Conservation (phyloP, 169 alveolate genomes). For the Cryptosporidium baileyi region DNA sequence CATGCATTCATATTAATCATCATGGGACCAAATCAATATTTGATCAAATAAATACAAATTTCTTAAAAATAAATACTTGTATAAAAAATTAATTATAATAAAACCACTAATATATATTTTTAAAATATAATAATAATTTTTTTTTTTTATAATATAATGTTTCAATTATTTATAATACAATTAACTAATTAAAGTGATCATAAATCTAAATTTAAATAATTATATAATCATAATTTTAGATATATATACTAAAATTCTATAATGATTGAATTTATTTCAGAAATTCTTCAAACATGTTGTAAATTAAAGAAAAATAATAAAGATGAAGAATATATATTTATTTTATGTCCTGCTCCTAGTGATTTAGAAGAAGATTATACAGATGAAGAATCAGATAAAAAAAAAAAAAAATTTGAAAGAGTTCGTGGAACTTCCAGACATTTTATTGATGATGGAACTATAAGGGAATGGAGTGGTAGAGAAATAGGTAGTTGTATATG, state of each 20-base stretch:
- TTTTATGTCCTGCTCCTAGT: constrained; percentile 53
- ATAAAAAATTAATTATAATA: too few relatives aligned
- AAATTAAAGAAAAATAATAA: constrained; percentile 15
- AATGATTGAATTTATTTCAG: neutral
- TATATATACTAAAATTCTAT: too few relatives aligned
- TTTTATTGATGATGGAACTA: neutral
- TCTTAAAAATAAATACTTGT: too few relatives aligned
- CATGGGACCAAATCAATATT: too few relatives aligned
- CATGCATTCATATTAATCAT: neutral
- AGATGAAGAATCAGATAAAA: constrained; percentile 8
- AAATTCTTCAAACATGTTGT: constrained; percentile 11
- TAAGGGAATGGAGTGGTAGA: constrained; percentile 52
- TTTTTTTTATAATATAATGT: too few relatives aligned
- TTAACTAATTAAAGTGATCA: too few relatives aligned
- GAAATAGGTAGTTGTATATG: constrained; percentile 59
- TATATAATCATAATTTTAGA: too few relatives aligned
- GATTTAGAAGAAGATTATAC: constrained; percentile 37
- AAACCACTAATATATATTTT: too few relatives aligned
- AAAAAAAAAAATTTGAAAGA: constrained; percentile 12
- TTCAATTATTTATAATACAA: too few relatives aligned
- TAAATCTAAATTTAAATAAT: too few relatives aligned
- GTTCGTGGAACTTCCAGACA: constrained; percentile 17
- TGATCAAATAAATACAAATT: too few relatives aligned
- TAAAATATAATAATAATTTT: too few relatives aligned
- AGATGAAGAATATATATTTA: constrained; percentile 25